These are phyloP conservation scores for Aspergillus bombycis DNA, from an alignment of 2,329 filamentous ascomycete species.

Conservation along the genomic window DNA sequence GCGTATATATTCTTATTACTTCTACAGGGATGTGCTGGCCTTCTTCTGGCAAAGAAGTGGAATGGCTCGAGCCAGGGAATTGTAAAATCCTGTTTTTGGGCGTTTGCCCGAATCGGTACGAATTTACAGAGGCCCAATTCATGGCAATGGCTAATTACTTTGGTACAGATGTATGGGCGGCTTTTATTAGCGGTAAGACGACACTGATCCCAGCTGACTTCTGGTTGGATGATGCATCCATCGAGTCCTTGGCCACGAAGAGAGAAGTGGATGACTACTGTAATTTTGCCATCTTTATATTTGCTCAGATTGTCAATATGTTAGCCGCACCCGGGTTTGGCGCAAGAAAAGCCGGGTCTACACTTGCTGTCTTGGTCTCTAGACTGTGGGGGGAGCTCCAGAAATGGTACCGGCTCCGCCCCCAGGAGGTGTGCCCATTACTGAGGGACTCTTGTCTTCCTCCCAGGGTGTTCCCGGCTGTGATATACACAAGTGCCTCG, in stretches of 20 bases:
- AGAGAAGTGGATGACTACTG: neutral
- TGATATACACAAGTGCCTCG: neutral
- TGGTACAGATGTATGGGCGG: neutral
- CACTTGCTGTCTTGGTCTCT: neutral
- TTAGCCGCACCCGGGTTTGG: neutral
- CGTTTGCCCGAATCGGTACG: slow-evolving; percentile 22
- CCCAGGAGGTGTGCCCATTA: neutral
- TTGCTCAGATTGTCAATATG: neutral
- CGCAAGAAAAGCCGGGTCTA: neutral
- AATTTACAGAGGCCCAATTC: neutral
- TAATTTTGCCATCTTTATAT: neutral
- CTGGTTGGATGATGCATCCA: neutral
- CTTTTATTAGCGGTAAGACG: neutral
- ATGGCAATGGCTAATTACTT: neutral
- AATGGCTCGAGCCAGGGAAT: slow-evolving; percentile 19
- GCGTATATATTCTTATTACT: neutral
- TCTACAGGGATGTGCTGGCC: slow-evolving; percentile 16
- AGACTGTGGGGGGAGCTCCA: neutral
- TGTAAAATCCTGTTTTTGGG: slow-evolving; percentile 22
- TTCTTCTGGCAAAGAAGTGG: slow-evolving; percentile 15
- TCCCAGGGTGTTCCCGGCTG: neutral
- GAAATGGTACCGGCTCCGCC: neutral
- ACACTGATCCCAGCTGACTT: neutral
- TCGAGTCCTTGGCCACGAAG: neutral
- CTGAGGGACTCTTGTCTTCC: neutral